A percentile compares a stretch with the other conserved stretches of the same genome.
Conservation (phyloP, 2,329 filamentous ascomycete species). For the Xylariaceae sp. region DNA sequence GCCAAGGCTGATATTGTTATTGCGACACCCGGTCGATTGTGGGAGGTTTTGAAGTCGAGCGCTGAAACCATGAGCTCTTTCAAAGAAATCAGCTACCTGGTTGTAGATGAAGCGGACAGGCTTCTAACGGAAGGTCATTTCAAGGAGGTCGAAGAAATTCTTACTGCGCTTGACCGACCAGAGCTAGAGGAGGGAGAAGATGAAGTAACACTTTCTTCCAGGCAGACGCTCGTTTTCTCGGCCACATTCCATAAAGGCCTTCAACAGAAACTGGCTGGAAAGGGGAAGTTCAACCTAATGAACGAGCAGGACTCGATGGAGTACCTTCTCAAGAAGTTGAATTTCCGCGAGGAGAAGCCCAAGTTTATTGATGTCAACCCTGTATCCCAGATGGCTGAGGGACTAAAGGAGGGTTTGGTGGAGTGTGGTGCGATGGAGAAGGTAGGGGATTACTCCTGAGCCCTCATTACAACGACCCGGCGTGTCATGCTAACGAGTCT, state of each 20-base stretch:
- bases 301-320: slow-evolving; percentile 80
- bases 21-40: slow-evolving; percentile 84
- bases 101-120: slow-evolving; percentile 91
- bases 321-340: slow-evolving; percentile 83
- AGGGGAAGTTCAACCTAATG: slow-evolving; percentile 62
- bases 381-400: slow-evolving; percentile 77
- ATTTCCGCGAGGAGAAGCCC: slow-evolving; percentile 77
- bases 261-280: slow-evolving; percentile 84
- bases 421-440: slow-evolving; percentile 94
- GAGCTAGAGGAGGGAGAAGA: slow-evolving; percentile 50
- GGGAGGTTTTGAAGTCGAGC: slow-evolving; percentile 84
- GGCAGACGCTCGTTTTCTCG: slow-evolving; percentile 93
- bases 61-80: slow-evolving; percentile 64
- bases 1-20: slow-evolving; percentile 86
- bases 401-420: slow-evolving; percentile 81
- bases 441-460: slow-evolving; percentile 39
- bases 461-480: background rate
- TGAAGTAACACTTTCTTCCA: slow-evolving; percentile 40
- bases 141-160: slow-evolving; percentile 85
- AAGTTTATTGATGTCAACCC: slow-evolving; percentile 93
- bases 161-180: slow-evolving; percentile 69
- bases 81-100: slow-evolving; percentile 70
- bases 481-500: slow-evolving; percentile 5
- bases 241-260: slow-evolving; percentile 90
- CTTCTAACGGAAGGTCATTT: slow-evolving; percentile 90